Base-by-base conservation (phyloP, 2,329 filamentous ascomycete genomes). In the Colletotrichum sp. region DNA sequence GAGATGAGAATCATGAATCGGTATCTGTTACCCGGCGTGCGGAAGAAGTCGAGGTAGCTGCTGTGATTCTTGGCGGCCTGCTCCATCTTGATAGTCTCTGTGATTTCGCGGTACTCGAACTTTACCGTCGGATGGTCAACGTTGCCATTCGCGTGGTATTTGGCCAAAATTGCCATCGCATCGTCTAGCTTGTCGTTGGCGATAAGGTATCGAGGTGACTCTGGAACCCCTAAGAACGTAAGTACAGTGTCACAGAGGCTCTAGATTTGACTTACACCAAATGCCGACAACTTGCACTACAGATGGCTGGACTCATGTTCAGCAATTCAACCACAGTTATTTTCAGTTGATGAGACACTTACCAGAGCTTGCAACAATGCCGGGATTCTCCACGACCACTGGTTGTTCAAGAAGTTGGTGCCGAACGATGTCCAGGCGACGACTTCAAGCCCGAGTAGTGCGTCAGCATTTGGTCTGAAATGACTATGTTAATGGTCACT, bases 81-180 rank as follows among this genome's bases (percentile, higher is more conserved):
- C 81, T 92, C 90, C 26, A 90, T 80, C 71, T 85, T 84, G 75
- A 92, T 86, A 7, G 90, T 91, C 80, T 91, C 89, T 81, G 88
- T 89, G 82, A 93, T 92, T 82, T 93, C 91, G 44, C 86, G 86
- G 82, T 86, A 91, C 80, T 92, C 90, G 80, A 90, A 90, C 79
- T 91, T 88, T 6, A 93, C 91, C 16, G 88, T 88, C 18, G 88
- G 82, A 82, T 92, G 79, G 39, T 82, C 77, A 66, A 76, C 78
- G 78, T 84, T 77, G 44, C 81, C 82, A 63, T 82, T 82, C 73
- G 82, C 82, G 65, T 82, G 82, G 68, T 82, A 83, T 63, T 80
- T 82, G 59, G 82, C 84, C 4, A 87, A 79, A 62, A 87, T 83
- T 0, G 70, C 67, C 5, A 82, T 82, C 10, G 85, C 86, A 67